These are phyloP conservation scores for Colletotrichum filicis DNA, from an alignment of 2,329 filamentous ascomycete species.

Conservation along the genomic window DNA sequence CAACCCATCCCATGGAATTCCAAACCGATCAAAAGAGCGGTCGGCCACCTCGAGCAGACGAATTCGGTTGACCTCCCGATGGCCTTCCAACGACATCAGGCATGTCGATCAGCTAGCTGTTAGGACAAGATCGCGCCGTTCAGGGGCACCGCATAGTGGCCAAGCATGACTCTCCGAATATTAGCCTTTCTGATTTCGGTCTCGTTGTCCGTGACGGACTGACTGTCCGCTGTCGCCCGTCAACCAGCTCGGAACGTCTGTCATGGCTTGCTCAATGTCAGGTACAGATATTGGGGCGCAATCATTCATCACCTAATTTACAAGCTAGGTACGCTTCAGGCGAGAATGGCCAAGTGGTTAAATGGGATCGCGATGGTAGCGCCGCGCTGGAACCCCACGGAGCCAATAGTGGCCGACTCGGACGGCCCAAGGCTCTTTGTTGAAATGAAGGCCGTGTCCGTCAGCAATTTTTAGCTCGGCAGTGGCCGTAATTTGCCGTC, in stretches of 20 bases:
- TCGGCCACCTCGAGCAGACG: neutral
- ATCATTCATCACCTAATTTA: slow-evolving; percentile 5
- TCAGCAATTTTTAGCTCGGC: slow-evolving; percentile 31
- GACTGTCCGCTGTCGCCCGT: neutral
- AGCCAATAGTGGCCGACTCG: slow-evolving; percentile 32
- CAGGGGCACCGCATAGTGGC: slow-evolving; percentile 20
- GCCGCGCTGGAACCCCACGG: slow-evolving; percentile 26
- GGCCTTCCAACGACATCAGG: neutral
- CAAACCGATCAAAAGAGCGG: slow-evolving; percentile 10
- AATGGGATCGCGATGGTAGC: slow-evolving; percentile 28
- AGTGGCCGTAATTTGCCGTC: slow-evolving; percentile 32
- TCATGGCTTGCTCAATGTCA: slow-evolving; percentile 4
- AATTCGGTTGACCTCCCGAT: neutral
- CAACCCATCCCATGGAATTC: slow-evolving; percentile 10
- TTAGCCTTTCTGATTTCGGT: slow-evolving; percentile 6
- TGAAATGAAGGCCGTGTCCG: slow-evolving; percentile 30
- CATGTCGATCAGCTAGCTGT: neutral
- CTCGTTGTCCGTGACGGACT: neutral
- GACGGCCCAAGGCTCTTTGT: slow-evolving; percentile 30
- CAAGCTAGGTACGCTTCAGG: slow-evolving; percentile 22
- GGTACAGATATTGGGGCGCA: slow-evolving; percentile 8
- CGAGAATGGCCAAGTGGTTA: slow-evolving; percentile 11
- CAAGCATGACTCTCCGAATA: slow-evolving; percentile 9
- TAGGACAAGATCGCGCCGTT: slow-evolving; percentile 8
- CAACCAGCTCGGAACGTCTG: neutral